Evolutionary conservation across 345 rosid genomes (phyloP).

Genomic region (Turnera subulata): DNA sequence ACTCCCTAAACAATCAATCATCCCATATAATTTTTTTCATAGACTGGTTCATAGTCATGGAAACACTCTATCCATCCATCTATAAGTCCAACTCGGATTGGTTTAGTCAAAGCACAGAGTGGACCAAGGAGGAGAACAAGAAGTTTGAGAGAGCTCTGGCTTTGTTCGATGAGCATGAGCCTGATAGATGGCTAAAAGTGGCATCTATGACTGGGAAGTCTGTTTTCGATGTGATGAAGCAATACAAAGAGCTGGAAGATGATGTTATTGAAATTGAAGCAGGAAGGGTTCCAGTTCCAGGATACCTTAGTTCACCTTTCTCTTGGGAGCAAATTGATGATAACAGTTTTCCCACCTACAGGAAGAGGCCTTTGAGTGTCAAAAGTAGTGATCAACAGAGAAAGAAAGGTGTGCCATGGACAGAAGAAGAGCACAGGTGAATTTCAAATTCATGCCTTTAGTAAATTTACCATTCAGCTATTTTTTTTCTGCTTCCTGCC

Average conservation of each 20-base stretch:
- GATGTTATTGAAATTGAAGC: slow-evolving; percentile 72
- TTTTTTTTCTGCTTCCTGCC: too few species aligned
- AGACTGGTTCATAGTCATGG: slow-evolving; percentile 39
- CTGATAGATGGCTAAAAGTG: slow-evolving; percentile 65
- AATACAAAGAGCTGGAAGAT: slow-evolving; percentile 64
- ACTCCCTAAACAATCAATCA: not conserved
- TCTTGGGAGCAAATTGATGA: slow-evolving; percentile 26
- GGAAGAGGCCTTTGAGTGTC: slow-evolving; percentile 47
- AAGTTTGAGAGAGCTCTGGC: slow-evolving; percentile 78
- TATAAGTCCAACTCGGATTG: slow-evolving; percentile 29
- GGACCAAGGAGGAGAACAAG: slow-evolving; percentile 85
- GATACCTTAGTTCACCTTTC: slow-evolving; percentile 50
- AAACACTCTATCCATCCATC: slow-evolving; percentile 46
- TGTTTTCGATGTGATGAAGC: slow-evolving; percentile 53
- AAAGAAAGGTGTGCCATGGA: slow-evolving; percentile 97
- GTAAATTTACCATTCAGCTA: too few species aligned
- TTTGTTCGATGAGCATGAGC: slow-evolving; percentile 51
- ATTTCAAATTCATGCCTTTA: not conserved
- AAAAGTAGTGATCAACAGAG: slow-evolving; percentile 66
- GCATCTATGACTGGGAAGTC: slow-evolving; percentile 73
- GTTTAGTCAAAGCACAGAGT: slow-evolving; percentile 28
- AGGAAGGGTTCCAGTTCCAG: slow-evolving; percentile 69
- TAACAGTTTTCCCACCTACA: slow-evolving; percentile 33
- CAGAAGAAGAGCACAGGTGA: slow-evolving; percentile 95
- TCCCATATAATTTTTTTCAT: too few species aligned